A percentile compares a stretch with the other conserved stretches of the same genome.
phyloP scores from a whole-genome alignment of 2,329 filamentous ascomycete species.

The Emergomyces orientalis region DNA sequence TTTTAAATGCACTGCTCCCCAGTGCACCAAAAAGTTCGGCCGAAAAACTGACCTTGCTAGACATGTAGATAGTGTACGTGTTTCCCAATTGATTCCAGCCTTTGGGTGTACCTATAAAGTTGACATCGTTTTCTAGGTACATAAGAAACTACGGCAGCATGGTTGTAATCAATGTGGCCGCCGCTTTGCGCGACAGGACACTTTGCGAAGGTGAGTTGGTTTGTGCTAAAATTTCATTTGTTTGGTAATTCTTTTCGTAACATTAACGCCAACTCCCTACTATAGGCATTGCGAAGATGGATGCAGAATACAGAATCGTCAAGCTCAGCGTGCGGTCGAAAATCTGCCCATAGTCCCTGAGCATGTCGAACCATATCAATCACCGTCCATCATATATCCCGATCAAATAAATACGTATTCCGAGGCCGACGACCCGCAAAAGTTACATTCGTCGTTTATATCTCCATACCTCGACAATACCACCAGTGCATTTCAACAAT shows the following conservation, averaged over 20 bases:
- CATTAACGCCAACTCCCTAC: constrained; percentile 1
- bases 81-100: constrained; percentile 22
- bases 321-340: constrained; percentile 3
- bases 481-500: constrained; percentile 1
- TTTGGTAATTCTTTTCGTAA: not conserved
- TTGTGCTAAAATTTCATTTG: not conserved
- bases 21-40: constrained; percentile 68
- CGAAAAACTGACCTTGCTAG: constrained; percentile 67
- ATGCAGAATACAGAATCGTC: constrained; percentile 14
- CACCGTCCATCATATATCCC: not conserved
- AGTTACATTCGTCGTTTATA: constrained; percentile 1
- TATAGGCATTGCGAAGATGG: constrained; percentile 17
- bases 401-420: not conserved
- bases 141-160: constrained; percentile 62
- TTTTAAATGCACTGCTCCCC: constrained; percentile 55
- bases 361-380: not conserved
- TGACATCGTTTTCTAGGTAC: constrained; percentile 52
- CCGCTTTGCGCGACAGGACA: constrained; percentile 71
- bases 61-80: constrained; percentile 45
- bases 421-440: constrained; percentile 2
- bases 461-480: constrained; percentile 7
- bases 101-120: constrained; percentile 16
- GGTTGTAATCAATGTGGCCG: constrained; percentile 61
- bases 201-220: constrained; percentile 58
- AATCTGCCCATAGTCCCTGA: not conserved